A percentile compares a stretch with the other conserved stretches of the same genome.
These are phyloP conservation scores for Cynanchum wilfordii DNA, from an alignment of 257 asterid genomes.

Conservation along the genomic window DNA sequence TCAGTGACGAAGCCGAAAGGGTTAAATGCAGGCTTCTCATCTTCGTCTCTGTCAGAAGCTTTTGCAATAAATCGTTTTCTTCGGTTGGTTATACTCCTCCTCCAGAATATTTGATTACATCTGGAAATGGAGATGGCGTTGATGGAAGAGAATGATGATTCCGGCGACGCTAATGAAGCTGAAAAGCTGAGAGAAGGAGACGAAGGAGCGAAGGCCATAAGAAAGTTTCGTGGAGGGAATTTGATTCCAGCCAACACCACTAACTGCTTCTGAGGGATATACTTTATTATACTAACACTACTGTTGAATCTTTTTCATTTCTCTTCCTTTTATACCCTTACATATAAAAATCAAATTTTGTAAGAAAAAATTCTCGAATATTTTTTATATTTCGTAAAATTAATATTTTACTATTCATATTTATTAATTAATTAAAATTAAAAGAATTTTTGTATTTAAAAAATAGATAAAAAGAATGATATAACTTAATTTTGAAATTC, in stretches of 20 bases:
- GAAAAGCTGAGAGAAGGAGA: constrained; percentile 24
- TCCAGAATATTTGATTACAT: background rate
- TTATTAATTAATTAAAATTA: too few species aligned
- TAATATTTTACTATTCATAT: too few species aligned
- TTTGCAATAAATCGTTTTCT: constrained; percentile 29
- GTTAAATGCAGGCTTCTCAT: constrained; percentile 61
- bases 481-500: too few species aligned
- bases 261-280: too few species aligned
- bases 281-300: too few species aligned
- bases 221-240: constrained; percentile 36
- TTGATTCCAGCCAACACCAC: constrained; percentile 25
- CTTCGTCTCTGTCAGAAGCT: constrained; percentile 69
- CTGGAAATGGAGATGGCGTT: background rate
- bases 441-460: too few species aligned
- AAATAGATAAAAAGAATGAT: too few species aligned
- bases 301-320: too few species aligned
- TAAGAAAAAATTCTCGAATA: too few species aligned
- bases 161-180: constrained; percentile 24
- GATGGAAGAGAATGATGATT: constrained; percentile 11
- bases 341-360: too few species aligned
- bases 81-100: constrained; percentile 14
- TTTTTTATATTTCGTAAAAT: too few species aligned
- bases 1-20: constrained; percentile 97
- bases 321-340: too few species aligned
- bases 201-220: constrained; percentile 29